Base-by-base conservation (phyloP, 192 early-diverging fungal species). In the Linnemannia hyalina region DNA sequence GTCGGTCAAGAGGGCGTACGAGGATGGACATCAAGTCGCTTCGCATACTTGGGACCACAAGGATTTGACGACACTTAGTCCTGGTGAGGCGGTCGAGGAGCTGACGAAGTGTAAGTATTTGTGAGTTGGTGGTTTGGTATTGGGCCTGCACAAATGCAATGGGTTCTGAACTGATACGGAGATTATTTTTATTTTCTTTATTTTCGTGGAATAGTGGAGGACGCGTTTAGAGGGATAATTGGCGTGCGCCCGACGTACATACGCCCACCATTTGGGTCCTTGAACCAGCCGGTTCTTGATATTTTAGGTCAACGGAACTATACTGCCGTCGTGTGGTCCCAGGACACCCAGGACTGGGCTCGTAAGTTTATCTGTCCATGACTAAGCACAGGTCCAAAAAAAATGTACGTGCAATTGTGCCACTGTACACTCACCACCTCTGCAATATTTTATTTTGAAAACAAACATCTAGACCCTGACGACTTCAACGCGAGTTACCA, bases 21-120 rank as follows among this genome's bases (percentile, higher is more conserved):
- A 89, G 10, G 81, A 72, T 15, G 93, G 93, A 23, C 93, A 94
- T 72, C 90, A 93, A 52, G 92, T 94, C 40, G 92, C 90, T 0
- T 82, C 77, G 3, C 92, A 93, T 69, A 88, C 90, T 6, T 92
- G 73, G 80, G 75, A 74, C 7, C 91, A 92, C 76, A 72, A 74
- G 15, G 88, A 89, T 42, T 69, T 92, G 40, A 55, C 73, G 1
- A 70, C 63, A 1, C 47, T 70, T 10, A 68, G 36, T 68, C 65
- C 29, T 35, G 29, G 7, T 18, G 80, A 81, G 7, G 63, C 32
- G 2, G 4, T 52, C 20, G 26, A 15, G 2, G 57, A 75, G 68
- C 69, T 81, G 73, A 81, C 54, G 2, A 26, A 42, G 73, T 44
- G 80, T 81, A 81, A 47, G 74, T 60, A 15, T 8, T 70, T 18